Percentiles rank a stretch among this genome's conserved stretches.
Conservation (phyloP, 2,329 filamentous ascomycete species). For the Colletotrichum shisoi region DNA sequence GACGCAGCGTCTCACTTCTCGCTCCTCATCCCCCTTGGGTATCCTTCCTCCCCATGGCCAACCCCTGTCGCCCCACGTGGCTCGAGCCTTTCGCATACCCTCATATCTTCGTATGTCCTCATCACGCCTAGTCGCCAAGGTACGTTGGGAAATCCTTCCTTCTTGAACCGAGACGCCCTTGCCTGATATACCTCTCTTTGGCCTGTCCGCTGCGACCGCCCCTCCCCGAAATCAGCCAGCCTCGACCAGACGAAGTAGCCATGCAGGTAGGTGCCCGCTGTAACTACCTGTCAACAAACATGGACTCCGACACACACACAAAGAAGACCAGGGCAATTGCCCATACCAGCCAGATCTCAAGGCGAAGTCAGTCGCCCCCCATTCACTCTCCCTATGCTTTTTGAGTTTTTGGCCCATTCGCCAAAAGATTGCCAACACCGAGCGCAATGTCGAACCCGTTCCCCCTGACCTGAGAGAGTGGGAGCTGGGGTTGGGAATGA, state of each 20-base stretch:
- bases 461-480: slow-evolving; percentile 4
- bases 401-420: slow-evolving; percentile 1
- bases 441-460: slow-evolving; percentile 33
- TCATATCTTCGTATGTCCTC: slow-evolving; percentile 9
- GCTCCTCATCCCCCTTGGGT: slow-evolving; percentile 7
- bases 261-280: not conserved
- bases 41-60: slow-evolving; percentile 29
- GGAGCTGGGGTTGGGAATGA: no score
- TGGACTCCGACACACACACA: slow-evolving; percentile 6
- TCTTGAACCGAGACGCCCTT: not conserved
- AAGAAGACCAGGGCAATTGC: slow-evolving; percentile 17
- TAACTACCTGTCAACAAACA: slow-evolving; percentile 7
- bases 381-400: slow-evolving; percentile 20
- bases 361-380: slow-evolving; percentile 12
- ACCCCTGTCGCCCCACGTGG: not conserved
- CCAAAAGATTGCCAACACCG: slow-evolving; percentile 28
- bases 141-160: not conserved
- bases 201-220: not conserved
- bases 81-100: not conserved
- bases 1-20: not conserved
- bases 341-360: slow-evolving; percentile 15
- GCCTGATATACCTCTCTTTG: not conserved
- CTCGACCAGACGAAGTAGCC: no score
- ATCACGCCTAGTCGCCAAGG: not conserved
- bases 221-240: not conserved